Percentiles rank a stretch among this genome's conserved stretches.
These are phyloP conservation scores for Rosa rugosa DNA, from an alignment of 306 rosid species.

Conservation along the genomic window DNA sequence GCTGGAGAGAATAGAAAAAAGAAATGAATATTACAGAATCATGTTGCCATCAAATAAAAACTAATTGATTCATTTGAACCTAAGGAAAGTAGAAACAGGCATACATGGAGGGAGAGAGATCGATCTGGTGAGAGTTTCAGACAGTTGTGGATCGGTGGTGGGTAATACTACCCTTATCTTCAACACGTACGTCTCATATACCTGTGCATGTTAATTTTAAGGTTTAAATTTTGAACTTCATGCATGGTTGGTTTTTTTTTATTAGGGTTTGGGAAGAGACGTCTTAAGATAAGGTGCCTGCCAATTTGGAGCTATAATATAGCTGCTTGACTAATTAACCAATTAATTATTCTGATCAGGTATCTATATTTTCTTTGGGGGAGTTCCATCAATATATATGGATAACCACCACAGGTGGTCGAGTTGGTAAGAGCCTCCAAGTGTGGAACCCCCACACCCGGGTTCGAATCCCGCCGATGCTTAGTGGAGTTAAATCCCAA, in stretches of 20 bases:
- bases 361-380: no score
- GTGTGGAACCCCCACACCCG: no score
- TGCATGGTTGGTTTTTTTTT: background rate
- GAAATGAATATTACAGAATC: background rate
- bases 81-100: conserved; percentile 7
- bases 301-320: background rate
- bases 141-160: background rate
- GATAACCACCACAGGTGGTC: no score
- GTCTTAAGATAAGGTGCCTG: background rate
- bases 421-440: no score
- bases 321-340: background rate
- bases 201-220: background rate
- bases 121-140: background rate
- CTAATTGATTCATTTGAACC: background rate
- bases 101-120: background rate
- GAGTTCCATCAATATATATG: no score
- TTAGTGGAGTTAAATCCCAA: no score
- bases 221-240: background rate
- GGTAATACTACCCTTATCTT: background rate
- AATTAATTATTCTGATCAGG: no score
- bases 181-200: background rate
- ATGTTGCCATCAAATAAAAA: background rate
- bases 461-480: no score
- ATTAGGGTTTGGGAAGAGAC: background rate
- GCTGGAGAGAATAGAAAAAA: background rate